Base-by-base conservation (phyloP, 345 rosid species). In the Eucalyptus coolabah region DNA sequence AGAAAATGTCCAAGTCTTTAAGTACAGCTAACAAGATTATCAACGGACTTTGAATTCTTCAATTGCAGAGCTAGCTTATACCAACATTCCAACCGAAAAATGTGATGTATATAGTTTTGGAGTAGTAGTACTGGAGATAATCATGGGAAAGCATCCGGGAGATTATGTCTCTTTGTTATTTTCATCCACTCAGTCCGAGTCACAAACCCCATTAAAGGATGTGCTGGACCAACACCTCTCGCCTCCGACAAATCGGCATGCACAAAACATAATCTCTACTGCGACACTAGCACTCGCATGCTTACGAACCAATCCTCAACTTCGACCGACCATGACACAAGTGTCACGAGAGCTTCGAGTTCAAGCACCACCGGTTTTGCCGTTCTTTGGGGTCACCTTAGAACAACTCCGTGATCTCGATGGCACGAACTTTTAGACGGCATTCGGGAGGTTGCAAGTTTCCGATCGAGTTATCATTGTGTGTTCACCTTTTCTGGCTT, bases 321-420 rank as follows among this genome's bases (percentile, higher is more conserved):
- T 89, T 49, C 91, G 93, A 7, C 94, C 93, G 30, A 90, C 94
- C 30, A 93, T 92, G 93, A 30, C 16, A 56, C 26, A 26, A 24
- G 18, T 87, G 8, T 87, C 47, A 0, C 47, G 50, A 90, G 51
- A 90, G 89, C 47, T 80, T 80, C 47, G 0, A 80, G 85, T 42
- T 32, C 47, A 34, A 32, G 86, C 16, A 44, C 1, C 42, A 32
- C 45, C 4, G 3, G 47, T 23, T 17, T 23, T 34, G 47, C 86
- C 47, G 12, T 85, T 85, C 49, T 47, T 17, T 7, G 21, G 47
- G 6, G 49, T 85, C 50, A 45, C 24, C 49, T 40, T 47, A 18
- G 87, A 47, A 28, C 32, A 40, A 85, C 19, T 85, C n/a, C 1
- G 32, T 12, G 32, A 60, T 26, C 67, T 60, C 0, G 15, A 26